Conservation (phyloP, 1,139 yeast species). For the Protomyces arabidopsidicola region DNA sequence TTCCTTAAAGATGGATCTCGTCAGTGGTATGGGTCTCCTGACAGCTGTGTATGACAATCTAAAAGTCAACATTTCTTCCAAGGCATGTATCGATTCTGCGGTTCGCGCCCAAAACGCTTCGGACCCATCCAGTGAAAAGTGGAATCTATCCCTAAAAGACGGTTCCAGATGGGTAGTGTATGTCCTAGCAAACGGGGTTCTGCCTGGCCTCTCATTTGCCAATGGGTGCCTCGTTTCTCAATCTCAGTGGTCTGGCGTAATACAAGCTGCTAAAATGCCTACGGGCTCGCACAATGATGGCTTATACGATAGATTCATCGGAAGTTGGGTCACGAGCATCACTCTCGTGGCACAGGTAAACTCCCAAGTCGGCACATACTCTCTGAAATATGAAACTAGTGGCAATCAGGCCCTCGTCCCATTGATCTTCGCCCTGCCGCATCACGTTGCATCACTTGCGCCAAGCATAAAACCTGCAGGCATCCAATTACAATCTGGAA, state of each 20-base stretch:
- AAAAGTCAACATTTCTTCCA: slow-evolving; percentile 51
- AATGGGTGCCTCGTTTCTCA: not conserved
- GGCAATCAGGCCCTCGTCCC: slow-evolving; percentile 50
- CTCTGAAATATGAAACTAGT: slow-evolving; percentile 49
- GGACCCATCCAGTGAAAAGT: slow-evolving; percentile 47
- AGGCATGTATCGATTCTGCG: slow-evolving; percentile 37
- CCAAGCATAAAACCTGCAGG: slow-evolving; percentile 31
- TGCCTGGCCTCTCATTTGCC: slow-evolving; percentile 17
- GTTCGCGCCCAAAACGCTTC: slow-evolving; percentile 42
- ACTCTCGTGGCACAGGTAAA: slow-evolving; percentile 42
- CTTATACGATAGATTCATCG: slow-evolving; percentile 55
- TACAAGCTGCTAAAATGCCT: slow-evolving; percentile 16
- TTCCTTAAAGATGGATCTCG: slow-evolving; percentile 44
- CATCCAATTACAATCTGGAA: slow-evolving; percentile 44
- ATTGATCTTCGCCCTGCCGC: slow-evolving; percentile 66
- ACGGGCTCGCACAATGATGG: slow-evolving; percentile 36
- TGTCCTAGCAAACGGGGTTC: slow-evolving; percentile 39
- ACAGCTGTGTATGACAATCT: slow-evolving; percentile 58
- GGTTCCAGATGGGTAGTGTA: slow-evolving; percentile 57
- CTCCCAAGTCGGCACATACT: slow-evolving; percentile 48
- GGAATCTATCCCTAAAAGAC: slow-evolving; percentile 40
- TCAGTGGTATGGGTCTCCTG: slow-evolving; percentile 74
- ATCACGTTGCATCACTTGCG: slow-evolving; percentile 55
- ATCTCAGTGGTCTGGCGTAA: not conserved
- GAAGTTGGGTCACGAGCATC: slow-evolving; percentile 50